Evolutionary conservation across 2,329 filamentous ascomycete species (phyloP), one percentile per base, ranked within the genome.

Genomic region (Trichoderma sp.): DNA sequence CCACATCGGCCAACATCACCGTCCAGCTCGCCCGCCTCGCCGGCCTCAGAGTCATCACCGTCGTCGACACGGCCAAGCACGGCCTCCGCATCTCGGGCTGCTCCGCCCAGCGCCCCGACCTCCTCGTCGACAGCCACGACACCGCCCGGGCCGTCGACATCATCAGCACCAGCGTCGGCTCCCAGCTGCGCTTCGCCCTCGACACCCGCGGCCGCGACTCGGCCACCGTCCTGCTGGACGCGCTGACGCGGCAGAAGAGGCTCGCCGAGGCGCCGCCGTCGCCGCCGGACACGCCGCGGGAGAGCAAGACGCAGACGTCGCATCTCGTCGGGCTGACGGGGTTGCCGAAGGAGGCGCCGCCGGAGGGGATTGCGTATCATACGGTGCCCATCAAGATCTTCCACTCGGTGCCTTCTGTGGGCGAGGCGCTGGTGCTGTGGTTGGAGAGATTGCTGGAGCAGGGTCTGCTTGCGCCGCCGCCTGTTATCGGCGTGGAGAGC

Each of bases 361-460:
- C 76, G 0, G 76, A 78, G 0, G 81, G 81, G 0, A 78, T 87
- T 0, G 73, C 79, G 6, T 82, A 87, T 64, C 89, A 92, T 71
- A 85, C 81, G 0, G 87, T 93, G 0, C 90, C 90, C 0, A 90
- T 93, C 67, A 93, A 93, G 74, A 71, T 91, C 4, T 93, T 91
- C 71, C 90, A 93, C 71, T 86, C 89, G 65, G 81, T 88, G 0
- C 83, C 86, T 0, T 79, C 80, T 1, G 79, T 92, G 0, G 90
- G 90, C 0, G 83, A 87, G 67, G 80, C 80, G 0, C 73, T 92
- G 62, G 86, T 86, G 14, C 73, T 78, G 1, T 93, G 90, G 90
- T 77, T 92, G 28, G 90, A 92, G 73, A 77, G 80, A 26, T 74
- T 93, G n/a, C 74, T 93, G 7, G 78, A 82, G 9, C 77, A 80